These are phyloP conservation scores for Mycena galopus DNA, from an alignment of 768 basidiomycete species.

Conservation along the genomic window DNA sequence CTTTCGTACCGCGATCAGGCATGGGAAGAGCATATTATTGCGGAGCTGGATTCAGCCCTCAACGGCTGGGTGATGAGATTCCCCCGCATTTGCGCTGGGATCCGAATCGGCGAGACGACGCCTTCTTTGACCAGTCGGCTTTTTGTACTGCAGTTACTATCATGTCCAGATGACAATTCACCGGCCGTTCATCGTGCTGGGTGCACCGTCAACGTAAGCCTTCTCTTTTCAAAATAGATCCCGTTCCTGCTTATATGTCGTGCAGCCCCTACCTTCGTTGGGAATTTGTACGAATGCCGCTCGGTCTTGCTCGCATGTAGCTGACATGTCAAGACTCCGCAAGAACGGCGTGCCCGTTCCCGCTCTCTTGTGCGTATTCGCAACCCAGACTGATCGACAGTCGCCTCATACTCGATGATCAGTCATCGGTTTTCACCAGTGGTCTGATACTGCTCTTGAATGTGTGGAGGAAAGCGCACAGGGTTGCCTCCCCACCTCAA, in stretches of 20 bases:
- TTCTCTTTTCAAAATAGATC: not conserved
- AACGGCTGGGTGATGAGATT: too few species aligned
- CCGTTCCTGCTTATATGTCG: slow-evolving; percentile 46
- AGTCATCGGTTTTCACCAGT: slow-evolving; percentile 53
- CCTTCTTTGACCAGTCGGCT: slow-evolving; percentile 72
- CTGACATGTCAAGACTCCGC: slow-evolving; percentile 62
- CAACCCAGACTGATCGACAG: not conserved
- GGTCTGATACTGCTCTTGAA: too few species aligned
- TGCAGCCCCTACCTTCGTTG: too few species aligned
- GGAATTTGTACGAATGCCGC: slow-evolving; percentile 91
- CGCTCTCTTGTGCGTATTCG: slow-evolving; percentile 40
- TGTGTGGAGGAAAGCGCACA: slow-evolving; percentile 71
- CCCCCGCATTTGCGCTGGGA: too few species aligned
- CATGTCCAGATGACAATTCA: slow-evolving; percentile 79
- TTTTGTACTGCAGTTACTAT: slow-evolving; percentile 60
- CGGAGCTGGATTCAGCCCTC: too few species aligned
- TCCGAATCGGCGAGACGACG: too few species aligned
- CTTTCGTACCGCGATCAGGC: too few species aligned
- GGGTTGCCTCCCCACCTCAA: slow-evolving; percentile 60
- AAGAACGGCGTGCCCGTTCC: slow-evolving; percentile 44
- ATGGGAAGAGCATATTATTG: too few species aligned
- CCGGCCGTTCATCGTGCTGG: slow-evolving; percentile 79
- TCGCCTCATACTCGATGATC: too few species aligned
- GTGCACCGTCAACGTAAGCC: slow-evolving; percentile 44
- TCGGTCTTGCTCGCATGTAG: slow-evolving; percentile 78